These are phyloP conservation scores for Prunus davidiana DNA, from an alignment of 306 rosid genomes.

Conservation along the genomic window DNA sequence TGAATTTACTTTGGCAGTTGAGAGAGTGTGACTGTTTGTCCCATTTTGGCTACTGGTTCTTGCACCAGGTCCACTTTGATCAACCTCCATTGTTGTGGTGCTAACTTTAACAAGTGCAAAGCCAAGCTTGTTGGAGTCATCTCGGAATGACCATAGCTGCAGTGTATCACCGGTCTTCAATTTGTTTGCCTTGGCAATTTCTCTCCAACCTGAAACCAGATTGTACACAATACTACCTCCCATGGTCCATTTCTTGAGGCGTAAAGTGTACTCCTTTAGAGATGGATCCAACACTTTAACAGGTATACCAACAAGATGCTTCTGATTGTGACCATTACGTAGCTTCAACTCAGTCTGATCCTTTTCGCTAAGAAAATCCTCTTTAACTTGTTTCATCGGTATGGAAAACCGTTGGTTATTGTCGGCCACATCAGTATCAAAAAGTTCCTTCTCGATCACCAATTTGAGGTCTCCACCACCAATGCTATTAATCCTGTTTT, in stretches of 20 bases:
- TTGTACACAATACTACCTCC: neutral
- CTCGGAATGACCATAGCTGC: neutral
- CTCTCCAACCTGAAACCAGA: neutral
- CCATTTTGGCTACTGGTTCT: too few relatives aligned
- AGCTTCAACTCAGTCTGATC: neutral
- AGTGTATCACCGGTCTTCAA: neutral
- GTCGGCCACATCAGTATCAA: neutral
- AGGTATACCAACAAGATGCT: neutral
- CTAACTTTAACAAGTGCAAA: neutral
- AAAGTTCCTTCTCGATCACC: neutral
- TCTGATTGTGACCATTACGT: neutral
- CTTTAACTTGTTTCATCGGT: neutral
- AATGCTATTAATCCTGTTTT: neutral
- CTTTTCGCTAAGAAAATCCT: neutral
- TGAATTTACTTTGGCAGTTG: too few relatives aligned
- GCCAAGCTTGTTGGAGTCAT: neutral
- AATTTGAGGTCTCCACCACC: neutral
- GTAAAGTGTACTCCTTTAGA: neutral
- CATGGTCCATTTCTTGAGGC: neutral
- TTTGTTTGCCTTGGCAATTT: too few relatives aligned
- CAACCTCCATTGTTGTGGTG: too few relatives aligned
- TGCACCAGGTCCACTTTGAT: too few relatives aligned
- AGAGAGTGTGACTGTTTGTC: too few relatives aligned
- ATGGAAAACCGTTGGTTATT: neutral
- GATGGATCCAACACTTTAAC: neutral